phyloP scores from a whole-genome alignment of 371 early-diverging fungal species.

The Chytridium lagenaria region DNA sequence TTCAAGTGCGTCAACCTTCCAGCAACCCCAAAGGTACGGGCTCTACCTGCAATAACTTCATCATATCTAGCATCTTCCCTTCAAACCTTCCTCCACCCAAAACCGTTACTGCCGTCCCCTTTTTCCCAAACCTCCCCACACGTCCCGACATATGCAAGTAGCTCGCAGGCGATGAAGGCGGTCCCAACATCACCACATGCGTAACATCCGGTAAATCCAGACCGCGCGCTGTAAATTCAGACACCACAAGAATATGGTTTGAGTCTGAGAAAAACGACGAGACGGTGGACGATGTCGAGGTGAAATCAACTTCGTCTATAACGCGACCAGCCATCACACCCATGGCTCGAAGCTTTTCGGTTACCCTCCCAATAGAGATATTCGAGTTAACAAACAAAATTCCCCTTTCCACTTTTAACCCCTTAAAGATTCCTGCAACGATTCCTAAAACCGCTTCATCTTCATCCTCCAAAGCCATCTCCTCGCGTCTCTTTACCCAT shows the following conservation, averaged over 20 bases:
- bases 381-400: no score
- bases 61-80: slow-evolving; percentile 33
- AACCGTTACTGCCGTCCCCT: slow-evolving; percentile 50
- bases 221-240: slow-evolving; percentile 84
- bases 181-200: slow-evolving; percentile 83
- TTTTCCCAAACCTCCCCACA: no score
- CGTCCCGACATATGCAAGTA: slow-evolving; percentile 87
- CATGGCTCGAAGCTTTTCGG: slow-evolving; percentile 29
- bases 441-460: slow-evolving; percentile 69
- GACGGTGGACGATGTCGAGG: slow-evolving; percentile 11
- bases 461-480: slow-evolving; percentile 56
- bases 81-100: slow-evolving; percentile 43
- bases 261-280: slow-evolving; percentile 43
- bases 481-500: slow-evolving; percentile 26
- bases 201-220: slow-evolving; percentile 85
- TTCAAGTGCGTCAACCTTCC: no score
- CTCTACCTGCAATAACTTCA: no score
- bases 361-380: slow-evolving; percentile 37
- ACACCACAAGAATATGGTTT: slow-evolving; percentile 62
- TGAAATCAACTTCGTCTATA: slow-evolving; percentile 44
- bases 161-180: slow-evolving; percentile 65
- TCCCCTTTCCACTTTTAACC: slow-evolving; percentile 19
- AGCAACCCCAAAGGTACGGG: no score
- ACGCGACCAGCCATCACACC: slow-evolving; percentile 47
- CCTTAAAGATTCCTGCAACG: slow-evolving; percentile 46